phyloP scores from a whole-genome alignment of 2,329 filamentous ascomycete species.

The Seiridium unicorne region DNA sequence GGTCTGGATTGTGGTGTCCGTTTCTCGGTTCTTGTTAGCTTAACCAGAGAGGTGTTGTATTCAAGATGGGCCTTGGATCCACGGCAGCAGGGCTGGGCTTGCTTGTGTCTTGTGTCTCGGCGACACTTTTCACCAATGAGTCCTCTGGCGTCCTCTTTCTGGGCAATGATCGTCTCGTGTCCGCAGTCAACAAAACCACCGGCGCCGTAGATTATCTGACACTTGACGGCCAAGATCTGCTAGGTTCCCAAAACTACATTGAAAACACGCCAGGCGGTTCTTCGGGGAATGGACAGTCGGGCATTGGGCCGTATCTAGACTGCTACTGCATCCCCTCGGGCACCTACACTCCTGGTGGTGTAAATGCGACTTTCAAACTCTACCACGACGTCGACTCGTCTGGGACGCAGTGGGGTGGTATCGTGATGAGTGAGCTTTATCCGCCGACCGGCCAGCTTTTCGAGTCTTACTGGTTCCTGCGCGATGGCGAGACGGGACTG shows the following conservation, averaged over 20 bases:
- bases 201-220: conserved; percentile 33
- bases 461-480: conserved; percentile 65
- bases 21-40: no score
- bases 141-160: conserved; percentile 31
- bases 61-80: neutral
- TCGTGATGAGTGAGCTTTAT: conserved; percentile 59
- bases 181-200: conserved; percentile 33
- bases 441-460: conserved; percentile 55
- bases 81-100: neutral
- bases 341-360: conserved; percentile 56
- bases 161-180: conserved; percentile 35
- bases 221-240: conserved; percentile 43
- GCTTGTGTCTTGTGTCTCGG: neutral
- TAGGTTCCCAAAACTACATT: conserved; percentile 22
- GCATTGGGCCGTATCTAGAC: conserved; percentile 57
- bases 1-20: no score
- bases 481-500: conserved; percentile 60
- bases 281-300: conserved; percentile 34
- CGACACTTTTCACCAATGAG: conserved; percentile 28
- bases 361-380: conserved; percentile 46
- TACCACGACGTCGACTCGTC: conserved; percentile 49
- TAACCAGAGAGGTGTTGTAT: neutral
- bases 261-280: conserved; percentile 28
- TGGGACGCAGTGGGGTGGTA: conserved; percentile 52
- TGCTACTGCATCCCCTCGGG: conserved; percentile 61